Conservation (phyloP, 768 basidiomycete genomes). For the Hygrophorus pudorinus region DNA sequence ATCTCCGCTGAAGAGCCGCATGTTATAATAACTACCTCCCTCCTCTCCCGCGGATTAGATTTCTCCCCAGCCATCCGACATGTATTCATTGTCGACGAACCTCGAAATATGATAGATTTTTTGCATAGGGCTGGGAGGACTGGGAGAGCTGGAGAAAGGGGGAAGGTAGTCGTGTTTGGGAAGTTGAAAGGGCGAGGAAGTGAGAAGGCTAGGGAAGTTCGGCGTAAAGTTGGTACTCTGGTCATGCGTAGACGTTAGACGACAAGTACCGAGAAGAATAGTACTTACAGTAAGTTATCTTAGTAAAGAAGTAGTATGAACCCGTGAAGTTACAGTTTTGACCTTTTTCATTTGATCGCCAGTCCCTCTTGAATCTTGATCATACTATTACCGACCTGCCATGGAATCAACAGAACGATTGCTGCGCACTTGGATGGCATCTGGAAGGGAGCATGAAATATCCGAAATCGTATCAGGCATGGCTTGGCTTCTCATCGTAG, state of each 20-base stretch:
- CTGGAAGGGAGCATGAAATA: slow-evolving; percentile 50
- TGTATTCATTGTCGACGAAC: slow-evolving; percentile 83
- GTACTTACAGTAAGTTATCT: not conserved
- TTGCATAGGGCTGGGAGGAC: slow-evolving; percentile 84
- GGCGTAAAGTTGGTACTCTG: slow-evolving; percentile 38
- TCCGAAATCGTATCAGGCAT: slow-evolving; percentile 50
- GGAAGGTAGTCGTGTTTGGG: slow-evolving; percentile 70
- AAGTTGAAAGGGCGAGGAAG: slow-evolving; percentile 60
- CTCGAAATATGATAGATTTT: slow-evolving; percentile 86
- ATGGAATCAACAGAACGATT: slow-evolving; percentile 37
- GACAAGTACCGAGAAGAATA: no score
- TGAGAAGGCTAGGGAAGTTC: slow-evolving; percentile 37
- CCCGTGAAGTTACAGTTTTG: no score
- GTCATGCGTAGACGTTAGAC: not conserved
- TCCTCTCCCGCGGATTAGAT: slow-evolving; percentile 85
- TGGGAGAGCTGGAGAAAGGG: slow-evolving; percentile 61
- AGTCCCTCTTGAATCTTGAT: no score
- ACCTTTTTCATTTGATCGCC: no score
- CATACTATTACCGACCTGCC: not conserved
- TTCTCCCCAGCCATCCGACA: slow-evolving; percentile 70
- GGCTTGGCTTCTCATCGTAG: slow-evolving; percentile 14
- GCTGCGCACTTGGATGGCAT: slow-evolving; percentile 65
- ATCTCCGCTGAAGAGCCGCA: slow-evolving; percentile 33
- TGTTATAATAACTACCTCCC: slow-evolving; percentile 81
- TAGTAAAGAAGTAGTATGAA: not conserved